Conservation (phyloP, 208 protist genomes). For the Leishmania braziliensis region DNA sequence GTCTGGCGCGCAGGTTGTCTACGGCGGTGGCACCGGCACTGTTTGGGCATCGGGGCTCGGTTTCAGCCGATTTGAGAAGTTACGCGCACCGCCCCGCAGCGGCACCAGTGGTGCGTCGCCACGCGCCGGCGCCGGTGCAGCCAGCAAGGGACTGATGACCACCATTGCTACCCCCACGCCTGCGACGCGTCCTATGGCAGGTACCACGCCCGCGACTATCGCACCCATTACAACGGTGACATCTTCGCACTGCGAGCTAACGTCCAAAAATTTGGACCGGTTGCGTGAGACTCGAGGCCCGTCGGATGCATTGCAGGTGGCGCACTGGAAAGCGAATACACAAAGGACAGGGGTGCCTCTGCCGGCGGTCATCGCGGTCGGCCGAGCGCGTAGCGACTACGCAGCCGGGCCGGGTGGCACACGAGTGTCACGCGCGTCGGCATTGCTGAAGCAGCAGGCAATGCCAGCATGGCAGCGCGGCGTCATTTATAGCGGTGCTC, state of each 20-base stretch:
- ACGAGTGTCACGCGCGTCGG: conserved; percentile 1
- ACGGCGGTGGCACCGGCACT: neutral
- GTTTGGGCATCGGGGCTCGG: neutral
- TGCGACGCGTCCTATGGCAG: neutral
- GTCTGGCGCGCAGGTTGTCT: conserved; percentile 21
- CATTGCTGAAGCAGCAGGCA: conserved; percentile 2
- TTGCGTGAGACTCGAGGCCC: neutral
- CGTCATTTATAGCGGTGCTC: neutral
- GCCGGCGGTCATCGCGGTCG: neutral
- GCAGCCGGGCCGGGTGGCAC: neutral
- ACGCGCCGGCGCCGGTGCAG: neutral
- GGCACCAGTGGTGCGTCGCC: neutral
- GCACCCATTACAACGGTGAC: neutral
- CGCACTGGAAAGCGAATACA: neutral
- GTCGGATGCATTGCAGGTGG: neutral
- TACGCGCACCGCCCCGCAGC: neutral
- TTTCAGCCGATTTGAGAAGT: conserved; percentile 1
- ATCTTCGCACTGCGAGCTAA: neutral
- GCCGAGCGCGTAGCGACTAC: neutral
- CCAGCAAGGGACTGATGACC: neutral
- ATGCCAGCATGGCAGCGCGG: neutral
- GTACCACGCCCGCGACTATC: neutral
- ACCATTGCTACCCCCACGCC: neutral
- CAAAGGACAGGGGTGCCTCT: neutral
- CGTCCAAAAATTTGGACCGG: conserved; percentile 5